Percentiles rank a stretch among this genome's conserved stretches.
Evolutionary conservation across 257 asterid species (phyloP).

Genomic region (Jacaranda mimosifolia): DNA sequence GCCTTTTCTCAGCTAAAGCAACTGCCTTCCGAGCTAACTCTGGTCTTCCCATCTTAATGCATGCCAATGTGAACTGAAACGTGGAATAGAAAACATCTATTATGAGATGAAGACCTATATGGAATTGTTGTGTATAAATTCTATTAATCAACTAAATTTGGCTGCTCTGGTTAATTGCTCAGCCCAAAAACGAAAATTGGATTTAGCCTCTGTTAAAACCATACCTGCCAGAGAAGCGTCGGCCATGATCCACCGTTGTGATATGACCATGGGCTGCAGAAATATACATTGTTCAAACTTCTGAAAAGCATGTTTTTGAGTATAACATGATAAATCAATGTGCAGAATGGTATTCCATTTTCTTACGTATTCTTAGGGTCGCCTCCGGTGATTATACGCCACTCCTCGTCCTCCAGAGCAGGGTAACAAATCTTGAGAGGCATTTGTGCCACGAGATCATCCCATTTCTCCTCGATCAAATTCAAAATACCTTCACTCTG

Average conservation of each 20-base stretch:
- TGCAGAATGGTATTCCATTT: neutral
- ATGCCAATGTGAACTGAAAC: constrained; percentile 90
- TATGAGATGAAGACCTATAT: neutral
- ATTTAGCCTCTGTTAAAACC: neutral
- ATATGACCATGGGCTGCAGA: constrained; percentile 93
- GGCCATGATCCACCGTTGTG: constrained; percentile 99
- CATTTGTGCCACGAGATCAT: constrained; percentile 81
- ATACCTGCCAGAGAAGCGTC: constrained; percentile 93
- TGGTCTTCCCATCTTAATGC: constrained; percentile 84
- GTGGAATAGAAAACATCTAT: neutral
- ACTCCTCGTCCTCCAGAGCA: constrained; percentile 85
- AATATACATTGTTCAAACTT: neutral
- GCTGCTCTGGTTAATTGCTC: no score
- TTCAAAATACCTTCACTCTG: constrained; percentile 75
- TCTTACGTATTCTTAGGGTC: constrained; percentile 97
- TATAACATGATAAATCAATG: neutral
- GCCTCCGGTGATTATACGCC: constrained; percentile 95
- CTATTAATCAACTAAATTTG: no score
- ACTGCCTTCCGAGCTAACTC: constrained; percentile 82
- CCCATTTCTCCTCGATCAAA: constrained; percentile 91
- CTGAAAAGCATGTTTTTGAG: neutral
- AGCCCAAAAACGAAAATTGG: neutral
- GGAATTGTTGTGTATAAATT: neutral
- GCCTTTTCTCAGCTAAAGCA: constrained; percentile 73
- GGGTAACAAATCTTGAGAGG: constrained; percentile 96